Evolutionary conservation across 495 filamentous ascomycete genomes (phyloP), one percentile per base, ranked within the genome.

Genomic region (Penicillium chermesinum): DNA sequence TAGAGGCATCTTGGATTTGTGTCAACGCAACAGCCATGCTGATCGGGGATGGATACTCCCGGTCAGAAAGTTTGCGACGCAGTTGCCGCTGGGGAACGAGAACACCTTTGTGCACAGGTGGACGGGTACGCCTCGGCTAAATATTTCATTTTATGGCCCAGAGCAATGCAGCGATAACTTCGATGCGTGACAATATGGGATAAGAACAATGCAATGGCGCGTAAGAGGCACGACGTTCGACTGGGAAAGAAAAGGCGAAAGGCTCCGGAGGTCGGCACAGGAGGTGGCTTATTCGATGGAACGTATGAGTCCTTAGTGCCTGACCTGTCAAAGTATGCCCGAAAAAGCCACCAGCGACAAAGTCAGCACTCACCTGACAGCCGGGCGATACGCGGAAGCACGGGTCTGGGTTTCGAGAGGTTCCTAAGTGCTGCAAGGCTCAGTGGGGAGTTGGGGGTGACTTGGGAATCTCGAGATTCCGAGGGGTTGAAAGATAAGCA

Each of bases 111-210:
- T 48, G 52, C 62, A 63, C 50, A 67, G 60, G 62, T 60, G 46
- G 49, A 65, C 46, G 53, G 55, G 41, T 56, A 55, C 46, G 46
- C 50, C 43, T 44, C 49, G 38, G 46, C 38, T 69, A 50, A 56
- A 53, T 52, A 43, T 64, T 44, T 63, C 71, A 74, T 74, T 64
- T 58, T 74, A 57, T 55, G 61, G 54, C 59, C 38, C 32, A 43
- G 39, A 49, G 34, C 13, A 33, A 42, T 20, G 33, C 21, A 46
- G 38, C 30, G 15, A 18, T 34, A 13, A 35, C 41, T 48, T 38
- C 25, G 20, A 46, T 35, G 37, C 32, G 43, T 38, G 47, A 40
- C 34, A 40, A 41, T 49, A 25, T 25, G 16, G 38, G 30, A 36
- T 33, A 15, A 38, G 8, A 41, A 36, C 27, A 21, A 38, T 19